Percentiles rank a stretch among this genome's conserved stretches.
Evolutionary conservation across 129 eudicot species (phyloP).

Genomic region (Logfia minima): DNA sequence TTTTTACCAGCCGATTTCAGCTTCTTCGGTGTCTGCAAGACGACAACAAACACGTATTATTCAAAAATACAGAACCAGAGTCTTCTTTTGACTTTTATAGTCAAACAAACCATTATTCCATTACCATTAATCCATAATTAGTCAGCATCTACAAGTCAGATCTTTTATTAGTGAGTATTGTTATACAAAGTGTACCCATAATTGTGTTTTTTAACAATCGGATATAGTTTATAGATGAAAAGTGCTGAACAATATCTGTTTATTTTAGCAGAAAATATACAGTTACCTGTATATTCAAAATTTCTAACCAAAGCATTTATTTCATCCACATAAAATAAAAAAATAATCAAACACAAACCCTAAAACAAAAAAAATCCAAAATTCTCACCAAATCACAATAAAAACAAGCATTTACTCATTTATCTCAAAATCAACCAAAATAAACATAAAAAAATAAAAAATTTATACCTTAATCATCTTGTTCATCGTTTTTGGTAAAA

Average conservation of each 20-base stretch:
- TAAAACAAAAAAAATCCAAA: background rate
- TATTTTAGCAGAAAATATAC: too few relatives aligned
- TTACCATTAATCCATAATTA: background rate
- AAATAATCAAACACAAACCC: background rate
- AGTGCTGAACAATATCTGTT: too few relatives aligned
- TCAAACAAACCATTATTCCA: slow-evolving; percentile 2
- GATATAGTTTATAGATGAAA: too few relatives aligned
- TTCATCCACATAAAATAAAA: background rate
- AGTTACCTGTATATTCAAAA: too few relatives aligned
- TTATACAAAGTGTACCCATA: background rate
- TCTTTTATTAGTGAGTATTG: background rate
- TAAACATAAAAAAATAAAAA: background rate
- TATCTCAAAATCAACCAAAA: background rate
- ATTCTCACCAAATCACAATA: background rate
- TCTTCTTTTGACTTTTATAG: slow-evolving; percentile 1
- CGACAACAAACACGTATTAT: background rate
- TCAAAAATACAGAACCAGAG: background rate
- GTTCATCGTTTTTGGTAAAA: slow-evolving; percentile 41
- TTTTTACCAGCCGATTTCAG: background rate
- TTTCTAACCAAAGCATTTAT: too few relatives aligned
- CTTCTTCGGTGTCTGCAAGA: background rate
- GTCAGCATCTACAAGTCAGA: background rate
- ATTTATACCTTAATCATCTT: background rate
- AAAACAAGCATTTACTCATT: background rate
- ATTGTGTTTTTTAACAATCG: too few relatives aligned